These are phyloP conservation scores for Coniochaeta pulveracea DNA, from an alignment of 2,329 filamentous ascomycete species.

Conservation along the genomic window DNA sequence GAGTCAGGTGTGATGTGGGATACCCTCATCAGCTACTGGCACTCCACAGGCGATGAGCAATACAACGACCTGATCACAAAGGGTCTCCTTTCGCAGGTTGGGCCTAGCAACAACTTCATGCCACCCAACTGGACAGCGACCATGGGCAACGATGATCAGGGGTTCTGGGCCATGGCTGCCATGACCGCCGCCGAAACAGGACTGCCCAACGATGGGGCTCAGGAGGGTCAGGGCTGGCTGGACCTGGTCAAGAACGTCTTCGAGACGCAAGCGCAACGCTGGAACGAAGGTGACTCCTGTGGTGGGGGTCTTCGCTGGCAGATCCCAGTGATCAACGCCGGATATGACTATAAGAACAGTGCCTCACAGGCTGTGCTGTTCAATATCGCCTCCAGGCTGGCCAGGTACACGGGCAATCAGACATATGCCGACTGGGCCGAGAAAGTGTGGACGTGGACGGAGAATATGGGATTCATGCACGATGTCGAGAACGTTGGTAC, in stretches of 20 bases:
- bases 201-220: conserved; percentile 32
- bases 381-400: conserved; percentile 45
- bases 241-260: conserved; percentile 48
- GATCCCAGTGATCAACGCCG: conserved; percentile 49
- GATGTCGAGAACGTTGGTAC: conserved; percentile 46
- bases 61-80: conserved; percentile 37
- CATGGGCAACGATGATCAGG: conserved; percentile 49
- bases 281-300: conserved; percentile 29
- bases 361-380: conserved; percentile 38
- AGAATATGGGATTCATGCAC: conserved; percentile 37
- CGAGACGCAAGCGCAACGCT: conserved; percentile 30
- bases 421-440: conserved; percentile 45
- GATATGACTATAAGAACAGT: conserved; percentile 53
- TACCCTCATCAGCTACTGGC: conserved; percentile 27
- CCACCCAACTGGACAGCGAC: conserved; percentile 30
- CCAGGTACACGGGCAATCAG: conserved; percentile 44
- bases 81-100: conserved; percentile 33
- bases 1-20: conserved; percentile 19
- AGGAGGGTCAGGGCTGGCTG: conserved; percentile 32
- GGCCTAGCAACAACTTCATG: conserved; percentile 35
- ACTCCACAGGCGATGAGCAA: conserved; percentile 30
- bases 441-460: conserved; percentile 46
- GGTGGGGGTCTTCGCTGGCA: conserved; percentile 57
- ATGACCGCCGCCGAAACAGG: conserved; percentile 44
- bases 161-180: conserved; percentile 45